phyloP scores from a whole-genome alignment of 2,329 filamentous ascomycete genomes.

The Colletotrichum orchidophilum region DNA sequence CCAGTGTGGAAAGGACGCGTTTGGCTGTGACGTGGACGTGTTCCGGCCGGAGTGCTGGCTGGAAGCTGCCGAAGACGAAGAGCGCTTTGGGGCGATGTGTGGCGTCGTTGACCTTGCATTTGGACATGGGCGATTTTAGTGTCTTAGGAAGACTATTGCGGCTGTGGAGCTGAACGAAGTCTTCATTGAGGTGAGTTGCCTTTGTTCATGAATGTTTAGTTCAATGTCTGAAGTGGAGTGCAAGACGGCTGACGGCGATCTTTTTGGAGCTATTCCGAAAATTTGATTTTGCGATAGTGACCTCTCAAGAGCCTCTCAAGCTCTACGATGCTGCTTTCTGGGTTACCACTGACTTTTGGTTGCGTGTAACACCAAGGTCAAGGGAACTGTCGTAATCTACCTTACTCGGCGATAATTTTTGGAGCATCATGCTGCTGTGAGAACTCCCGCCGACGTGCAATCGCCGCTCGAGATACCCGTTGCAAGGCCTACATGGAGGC shows the following conservation, averaged over 20 bases:
- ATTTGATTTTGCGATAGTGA: slow-evolving; percentile 36
- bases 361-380: slow-evolving; percentile 32
- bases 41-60: slow-evolving; percentile 62
- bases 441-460: not conserved
- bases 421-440: not conserved
- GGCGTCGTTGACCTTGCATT: slow-evolving; percentile 53
- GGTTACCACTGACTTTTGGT: slow-evolving; percentile 36
- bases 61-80: slow-evolving; percentile 41
- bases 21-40: slow-evolving; percentile 53
- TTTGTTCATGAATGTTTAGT: rapidly evolving
- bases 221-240: not conserved
- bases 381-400: not conserved
- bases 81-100: slow-evolving; percentile 44
- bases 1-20: slow-evolving; percentile 49
- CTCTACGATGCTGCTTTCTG: slow-evolving; percentile 35
- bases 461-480: not conserved
- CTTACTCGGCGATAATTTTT: not conserved
- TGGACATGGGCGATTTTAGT: slow-evolving; percentile 51
- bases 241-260: not conserved
- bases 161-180: slow-evolving; percentile 55
- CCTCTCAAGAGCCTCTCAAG: slow-evolving; percentile 33
- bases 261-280: slow-evolving; percentile 40
- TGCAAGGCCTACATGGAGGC: too few species aligned
- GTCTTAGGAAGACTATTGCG: slow-evolving; percentile 56
- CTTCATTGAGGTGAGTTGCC: slow-evolving; percentile 49